Evolutionary conservation across 768 basidiomycete genomes (phyloP), one percentile per base, ranked within the genome.

Genomic region (Psilocybe cyanescens): DNA sequence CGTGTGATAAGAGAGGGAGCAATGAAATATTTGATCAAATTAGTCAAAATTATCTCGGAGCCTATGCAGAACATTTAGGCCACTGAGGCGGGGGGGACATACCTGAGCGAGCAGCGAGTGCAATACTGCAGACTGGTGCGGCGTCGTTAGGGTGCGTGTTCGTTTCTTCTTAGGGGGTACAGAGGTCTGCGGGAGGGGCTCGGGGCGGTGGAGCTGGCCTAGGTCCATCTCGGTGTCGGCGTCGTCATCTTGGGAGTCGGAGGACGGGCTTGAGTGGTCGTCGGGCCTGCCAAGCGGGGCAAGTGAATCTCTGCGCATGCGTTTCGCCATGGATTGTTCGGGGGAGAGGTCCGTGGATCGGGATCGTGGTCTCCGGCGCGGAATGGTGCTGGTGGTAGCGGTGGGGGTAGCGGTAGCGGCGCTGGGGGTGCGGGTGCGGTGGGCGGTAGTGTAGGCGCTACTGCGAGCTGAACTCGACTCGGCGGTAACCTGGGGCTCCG

Each of bases 41-140:
- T 53, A 44, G 41, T 44, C 14, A 44, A 11, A 44, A 44, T 12
- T 44, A 12, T n/a, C 14, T 44, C 14, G 8, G 41, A 44, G n/a
- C 37, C 7, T 39, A 39, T 39, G 37, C 37, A 39, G 37, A 39
- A 44, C 4, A 12, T 33, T 53, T 37, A 53, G 19, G 35, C 33
- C 16, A 48, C 17, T 6, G 17, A 29, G 28, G 47, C 41, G 57
- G 46, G 48, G 48, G 55, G 55, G 61, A 29, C 74, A 66, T 76
- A 94, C 93, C 87, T 94, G 88, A 33, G 91, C 90, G n/a, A 95
- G 83, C 49, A 95, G 82, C 4, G 90, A 89, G 67, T 94, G 92
- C 17, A 95, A 80, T n/a, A 93, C 92, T 11, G 91, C 89, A 57
- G 93, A 88, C 71, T 95, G 93, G 69, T 94, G 91, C 7, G 93